Conservation (phyloP, 768 basidiomycete genomes). For the Nidularia pulvinata region DNA sequence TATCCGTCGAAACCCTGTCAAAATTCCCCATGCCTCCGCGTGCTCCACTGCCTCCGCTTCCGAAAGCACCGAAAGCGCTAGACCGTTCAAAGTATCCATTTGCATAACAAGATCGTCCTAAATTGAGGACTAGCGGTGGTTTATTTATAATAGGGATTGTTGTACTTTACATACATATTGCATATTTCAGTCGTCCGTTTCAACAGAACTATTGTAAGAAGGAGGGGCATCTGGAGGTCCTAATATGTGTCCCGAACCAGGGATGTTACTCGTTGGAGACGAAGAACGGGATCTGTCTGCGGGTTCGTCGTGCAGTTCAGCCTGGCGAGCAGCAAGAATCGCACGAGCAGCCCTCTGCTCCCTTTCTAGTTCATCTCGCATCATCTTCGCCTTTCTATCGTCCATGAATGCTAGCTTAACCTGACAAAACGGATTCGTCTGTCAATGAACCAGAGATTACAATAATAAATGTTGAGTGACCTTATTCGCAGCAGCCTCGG, state of each 20-base stretch:
- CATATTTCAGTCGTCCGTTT: no score
- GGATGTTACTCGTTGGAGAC: conserved; percentile 23
- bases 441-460: neutral
- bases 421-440: conserved; percentile 27
- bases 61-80: conserved; percentile 3
- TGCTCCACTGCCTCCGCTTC: conserved; percentile 21
- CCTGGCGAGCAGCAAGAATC: conserved; percentile 16
- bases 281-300: conserved; percentile 6
- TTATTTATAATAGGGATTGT: no score
- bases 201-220: conserved; percentile 6
- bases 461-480: conserved; percentile 25
- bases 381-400: conserved; percentile 61
- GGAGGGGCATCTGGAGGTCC: conserved; percentile 16
- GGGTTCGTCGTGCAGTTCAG: conserved; percentile 4
- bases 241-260: conserved; percentile 34
- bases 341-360: conserved; percentile 42
- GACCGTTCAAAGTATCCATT: conserved; percentile 10
- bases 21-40: conserved; percentile 38
- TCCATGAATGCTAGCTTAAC: conserved; percentile 82
- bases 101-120: neutral
- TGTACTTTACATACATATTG: no score
- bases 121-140: no score
- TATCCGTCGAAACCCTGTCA: conserved; percentile 23
- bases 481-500: conserved; percentile 52
- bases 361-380: conserved; percentile 60